Evolutionary conservation across 352 stramenopile genomes (phyloP), one percentile per base, ranked within the genome.

Genomic region (Globisporangium paroecandrum): DNA sequence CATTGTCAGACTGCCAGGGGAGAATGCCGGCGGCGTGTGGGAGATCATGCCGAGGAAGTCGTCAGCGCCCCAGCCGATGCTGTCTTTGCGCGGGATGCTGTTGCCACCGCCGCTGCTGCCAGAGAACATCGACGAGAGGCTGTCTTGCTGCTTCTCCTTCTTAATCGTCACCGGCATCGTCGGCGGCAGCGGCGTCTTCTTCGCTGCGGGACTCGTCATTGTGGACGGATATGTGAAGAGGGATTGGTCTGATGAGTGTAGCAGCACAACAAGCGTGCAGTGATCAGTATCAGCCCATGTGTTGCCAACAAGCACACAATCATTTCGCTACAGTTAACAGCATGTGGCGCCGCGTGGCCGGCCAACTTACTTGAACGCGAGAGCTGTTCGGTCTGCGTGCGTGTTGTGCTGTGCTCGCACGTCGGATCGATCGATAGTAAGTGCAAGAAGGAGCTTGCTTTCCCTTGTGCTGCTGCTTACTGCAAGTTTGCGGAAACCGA

Each of bases 1-100:
- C 83, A 94, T 90, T 34, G 85, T 95, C 56, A 95, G 82, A 73
- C 89, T 96, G 36, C 89, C 89, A 2, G 90, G 89, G 32, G 90
- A 97, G 75, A 97, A 97, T 32, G 89, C 89, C n/a, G 90, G 90
- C 32, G 90, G 90, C 8, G 90, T 97, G 77, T 97, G 90, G 20
- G 81, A 89, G 68, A 95, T 95, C 85, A 95, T 95, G 61, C 85
- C 84, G 41, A 95, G 68, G 43, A 95, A 92, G 74, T 95, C 87
- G 70, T 95, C 87, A 10, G 86, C 83, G 55, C 82, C 84, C 85
- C 85, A 94, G 64, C 85, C 85, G 64, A 95, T 87, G 29, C 79
- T 91, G 73, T 95, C 87, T 73, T 93, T 94, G 62, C 85, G 85
- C 54, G 77, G 76, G 38, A 84, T 74, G 38, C 72, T 79, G 61